Conservation (phyloP, 2,329 filamentous ascomycete species). For the Ophiostoma ulmi region DNA sequence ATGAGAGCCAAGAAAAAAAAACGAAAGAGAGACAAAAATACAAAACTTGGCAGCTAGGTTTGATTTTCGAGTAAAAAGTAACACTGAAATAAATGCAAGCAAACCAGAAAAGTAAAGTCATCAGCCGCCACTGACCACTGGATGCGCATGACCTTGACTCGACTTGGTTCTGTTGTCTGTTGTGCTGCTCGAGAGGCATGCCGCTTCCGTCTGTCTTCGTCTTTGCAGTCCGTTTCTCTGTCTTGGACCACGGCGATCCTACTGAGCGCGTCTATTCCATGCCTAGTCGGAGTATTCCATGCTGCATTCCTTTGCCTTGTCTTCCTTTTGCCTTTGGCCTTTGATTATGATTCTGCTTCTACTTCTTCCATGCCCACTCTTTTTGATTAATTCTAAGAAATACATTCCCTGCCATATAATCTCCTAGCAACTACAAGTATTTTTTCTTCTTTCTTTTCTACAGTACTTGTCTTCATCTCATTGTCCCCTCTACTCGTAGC, state of each 20-base stretch:
- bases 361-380: neutral
- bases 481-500: neutral
- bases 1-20: neutral
- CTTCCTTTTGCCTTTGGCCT: neutral
- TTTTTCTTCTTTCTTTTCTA: neutral
- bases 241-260: neutral
- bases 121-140: neutral
- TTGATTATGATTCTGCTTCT: neutral
- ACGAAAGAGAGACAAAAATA: constrained; percentile 9
- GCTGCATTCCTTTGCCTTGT: neutral
- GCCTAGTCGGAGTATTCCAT: neutral
- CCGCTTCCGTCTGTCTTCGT: neutral
- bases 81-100: neutral
- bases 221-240: neutral
- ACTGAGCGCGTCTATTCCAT: neutral
- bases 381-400: neutral
- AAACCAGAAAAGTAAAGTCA: neutral
- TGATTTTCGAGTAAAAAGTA: neutral
- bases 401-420: neutral
- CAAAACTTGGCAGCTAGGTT: constrained; percentile 10
- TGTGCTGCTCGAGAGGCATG: neutral
- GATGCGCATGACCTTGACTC: neutral
- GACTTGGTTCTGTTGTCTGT: neutral
- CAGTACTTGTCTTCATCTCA: neutral
- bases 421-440: neutral